These are phyloP conservation scores for Catharanthus roseus DNA, from an alignment of 257 asterid species.

Conservation along the genomic window DNA sequence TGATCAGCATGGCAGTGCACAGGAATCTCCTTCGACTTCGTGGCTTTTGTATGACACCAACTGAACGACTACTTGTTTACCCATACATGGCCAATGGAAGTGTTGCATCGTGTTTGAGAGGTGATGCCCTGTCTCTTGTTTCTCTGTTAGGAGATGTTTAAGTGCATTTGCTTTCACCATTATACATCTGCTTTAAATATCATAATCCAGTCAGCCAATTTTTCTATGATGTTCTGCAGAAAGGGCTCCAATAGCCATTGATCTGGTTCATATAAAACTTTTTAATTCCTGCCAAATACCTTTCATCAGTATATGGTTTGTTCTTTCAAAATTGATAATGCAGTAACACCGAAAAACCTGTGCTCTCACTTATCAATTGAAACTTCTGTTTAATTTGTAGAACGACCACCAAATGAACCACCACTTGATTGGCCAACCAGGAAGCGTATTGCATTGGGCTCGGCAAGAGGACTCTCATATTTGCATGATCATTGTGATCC, in stretches of 20 bases:
- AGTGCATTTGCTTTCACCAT: neutral
- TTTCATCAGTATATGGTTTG: neutral
- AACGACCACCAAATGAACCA: conserved; percentile 43
- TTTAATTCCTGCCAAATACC: neutral
- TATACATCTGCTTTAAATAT: too few species aligned
- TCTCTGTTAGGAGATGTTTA: neutral
- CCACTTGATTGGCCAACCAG: conserved; percentile 54
- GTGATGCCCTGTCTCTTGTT: conserved; percentile 13
- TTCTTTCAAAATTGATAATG: neutral
- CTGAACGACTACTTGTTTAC: conserved; percentile 48
- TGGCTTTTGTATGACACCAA: conserved; percentile 56
- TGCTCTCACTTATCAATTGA: neutral
- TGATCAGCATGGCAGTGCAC: conserved; percentile 57
- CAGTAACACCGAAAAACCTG: neutral
- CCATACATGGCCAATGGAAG: conserved; percentile 60
- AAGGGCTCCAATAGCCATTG: neutral
- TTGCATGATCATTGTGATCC: conserved; percentile 56
- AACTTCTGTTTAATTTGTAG: conserved; percentile 19
- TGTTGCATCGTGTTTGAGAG: conserved; percentile 53
- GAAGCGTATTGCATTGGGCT: conserved; percentile 46
- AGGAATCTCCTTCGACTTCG: conserved; percentile 48
- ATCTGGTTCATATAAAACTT: neutral
- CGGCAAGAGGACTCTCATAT: conserved; percentile 50
- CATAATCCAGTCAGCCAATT: neutral
- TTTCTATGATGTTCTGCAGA: too few species aligned